Conservation (phyloP, 1,139 yeast species). For the Debaryomyces udenii region DNA sequence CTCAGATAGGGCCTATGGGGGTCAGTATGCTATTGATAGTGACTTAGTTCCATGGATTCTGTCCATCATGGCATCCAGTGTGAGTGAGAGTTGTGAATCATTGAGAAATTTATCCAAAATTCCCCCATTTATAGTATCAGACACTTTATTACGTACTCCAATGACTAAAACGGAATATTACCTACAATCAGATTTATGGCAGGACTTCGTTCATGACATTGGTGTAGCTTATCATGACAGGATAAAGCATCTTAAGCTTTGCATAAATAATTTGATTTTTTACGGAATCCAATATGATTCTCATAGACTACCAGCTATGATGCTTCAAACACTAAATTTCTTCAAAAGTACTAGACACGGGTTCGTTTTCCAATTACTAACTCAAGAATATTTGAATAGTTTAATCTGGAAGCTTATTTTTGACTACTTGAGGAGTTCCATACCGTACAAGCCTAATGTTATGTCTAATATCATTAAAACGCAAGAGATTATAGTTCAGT, state of each 20-base stretch:
- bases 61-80: constrained; percentile 28
- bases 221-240: constrained; percentile 21
- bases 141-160: constrained; percentile 42
- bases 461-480: constrained; percentile 24
- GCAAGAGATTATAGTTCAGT: constrained; percentile 35
- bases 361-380: constrained; percentile 16
- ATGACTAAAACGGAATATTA: constrained; percentile 32
- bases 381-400: constrained; percentile 22
- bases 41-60: constrained; percentile 33
- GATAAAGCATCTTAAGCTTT: constrained; percentile 21
- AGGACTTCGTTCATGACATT: constrained; percentile 21
- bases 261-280: constrained; percentile 30
- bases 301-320: constrained; percentile 20
- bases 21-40: constrained; percentile 11
- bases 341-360: constrained; percentile 19
- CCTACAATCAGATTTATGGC: constrained; percentile 45
- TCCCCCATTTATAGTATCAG: constrained; percentile 41
- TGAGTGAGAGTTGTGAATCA: constrained; percentile 32
- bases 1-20: constrained; percentile 10
- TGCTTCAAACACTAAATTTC: constrained; percentile 19
- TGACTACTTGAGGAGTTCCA: constrained; percentile 16
- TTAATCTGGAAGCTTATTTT: constrained; percentile 29
- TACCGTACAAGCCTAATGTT: constrained; percentile 8
- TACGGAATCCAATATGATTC: constrained; percentile 31
- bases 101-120: constrained; percentile 31